A percentile compares a stretch with the other conserved stretches of the same genome.
Conservation (phyloP, 805 yeast genomes). For the Sporopachydermia quercuum region DNA sequence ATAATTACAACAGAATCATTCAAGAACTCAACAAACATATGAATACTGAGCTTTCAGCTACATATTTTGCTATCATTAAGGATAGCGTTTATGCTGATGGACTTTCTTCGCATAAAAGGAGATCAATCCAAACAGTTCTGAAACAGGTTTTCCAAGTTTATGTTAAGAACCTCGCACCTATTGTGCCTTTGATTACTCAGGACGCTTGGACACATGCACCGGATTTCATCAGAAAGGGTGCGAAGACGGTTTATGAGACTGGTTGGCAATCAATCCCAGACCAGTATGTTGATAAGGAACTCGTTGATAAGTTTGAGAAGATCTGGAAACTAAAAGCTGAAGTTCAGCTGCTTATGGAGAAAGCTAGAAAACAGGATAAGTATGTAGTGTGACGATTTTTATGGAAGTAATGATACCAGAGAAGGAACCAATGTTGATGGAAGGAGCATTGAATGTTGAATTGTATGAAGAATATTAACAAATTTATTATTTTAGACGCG, state of each 20-base stretch:
- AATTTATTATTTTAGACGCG: conserved; percentile 46
- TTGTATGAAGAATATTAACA: not conserved
- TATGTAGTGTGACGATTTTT: too few relatives aligned
- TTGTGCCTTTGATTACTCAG: conserved; percentile 72
- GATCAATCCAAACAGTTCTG: conserved; percentile 54
- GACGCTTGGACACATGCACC: conserved; percentile 68
- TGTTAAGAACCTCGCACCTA: conserved; percentile 59
- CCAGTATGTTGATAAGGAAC: conserved; percentile 18
- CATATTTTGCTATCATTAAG: conserved; percentile 76
- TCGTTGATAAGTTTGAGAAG: conserved; percentile 29
- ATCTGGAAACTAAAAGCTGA: conserved; percentile 34
- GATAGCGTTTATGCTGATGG: conserved; percentile 72
- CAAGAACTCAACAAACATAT: conserved; percentile 56
- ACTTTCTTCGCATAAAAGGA: conserved; percentile 30
- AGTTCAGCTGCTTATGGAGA: conserved; percentile 38
- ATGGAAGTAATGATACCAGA: too few relatives aligned
- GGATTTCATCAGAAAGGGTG: conserved; percentile 12
- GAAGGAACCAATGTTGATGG: too few relatives aligned
- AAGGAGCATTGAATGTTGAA: too few relatives aligned
- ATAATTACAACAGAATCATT: conserved; percentile 57
- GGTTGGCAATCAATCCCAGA: conserved; percentile 28
- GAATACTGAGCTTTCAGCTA: conserved; percentile 62
- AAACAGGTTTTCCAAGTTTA: conserved; percentile 38
- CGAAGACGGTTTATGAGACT: conserved; percentile 30
- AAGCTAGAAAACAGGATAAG: conserved; percentile 36